Percentiles rank a stretch among this genome's conserved stretches.
These are phyloP conservation scores for Ophiostoma tasmaniense DNA, from an alignment of 2,329 filamentous ascomycete genomes.

Conservation along the genomic window DNA sequence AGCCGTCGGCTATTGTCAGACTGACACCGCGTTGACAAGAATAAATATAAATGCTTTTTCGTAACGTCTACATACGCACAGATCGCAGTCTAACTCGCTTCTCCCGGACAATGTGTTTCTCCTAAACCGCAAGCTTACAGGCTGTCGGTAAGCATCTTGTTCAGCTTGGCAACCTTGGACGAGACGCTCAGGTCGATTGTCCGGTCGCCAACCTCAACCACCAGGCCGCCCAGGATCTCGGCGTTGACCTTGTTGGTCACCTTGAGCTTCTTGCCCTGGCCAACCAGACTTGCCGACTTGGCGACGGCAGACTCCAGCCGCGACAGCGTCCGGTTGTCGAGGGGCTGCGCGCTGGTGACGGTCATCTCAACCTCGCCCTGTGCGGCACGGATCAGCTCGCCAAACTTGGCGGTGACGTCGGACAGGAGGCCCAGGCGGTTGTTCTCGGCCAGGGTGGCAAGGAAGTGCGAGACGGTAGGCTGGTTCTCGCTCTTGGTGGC, in stretches of 20 bases:
- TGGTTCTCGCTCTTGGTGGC: conserved; percentile 59
- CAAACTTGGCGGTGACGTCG: conserved; percentile 81
- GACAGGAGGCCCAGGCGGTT: conserved; percentile 81
- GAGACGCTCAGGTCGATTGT: conserved; percentile 97
- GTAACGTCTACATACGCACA: conserved; percentile 7
- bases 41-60: background rate
- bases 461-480: conserved; percentile 89
- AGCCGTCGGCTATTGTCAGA: background rate
- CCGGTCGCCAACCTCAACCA: conserved; percentile 95
- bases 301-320: conserved; percentile 79
- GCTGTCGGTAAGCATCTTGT: conserved; percentile 95
- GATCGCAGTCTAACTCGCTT: background rate
- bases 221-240: conserved; percentile 84
- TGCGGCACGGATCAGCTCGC: conserved; percentile 74
- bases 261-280: conserved; percentile 95
- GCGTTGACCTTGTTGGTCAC: conserved; percentile 89
- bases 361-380: conserved; percentile 89
- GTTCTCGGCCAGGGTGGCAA: conserved; percentile 85
- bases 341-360: conserved; percentile 79
- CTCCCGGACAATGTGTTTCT: background rate
- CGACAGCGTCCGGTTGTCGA: conserved; percentile 77
- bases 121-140: conserved; percentile 58
- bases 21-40: background rate
- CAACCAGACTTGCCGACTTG: conserved; percentile 82
- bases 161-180: conserved; percentile 91